These are phyloP conservation scores for Nicotiana sylvestris DNA, from an alignment of 257 asterid genomes.

Conservation along the genomic window DNA sequence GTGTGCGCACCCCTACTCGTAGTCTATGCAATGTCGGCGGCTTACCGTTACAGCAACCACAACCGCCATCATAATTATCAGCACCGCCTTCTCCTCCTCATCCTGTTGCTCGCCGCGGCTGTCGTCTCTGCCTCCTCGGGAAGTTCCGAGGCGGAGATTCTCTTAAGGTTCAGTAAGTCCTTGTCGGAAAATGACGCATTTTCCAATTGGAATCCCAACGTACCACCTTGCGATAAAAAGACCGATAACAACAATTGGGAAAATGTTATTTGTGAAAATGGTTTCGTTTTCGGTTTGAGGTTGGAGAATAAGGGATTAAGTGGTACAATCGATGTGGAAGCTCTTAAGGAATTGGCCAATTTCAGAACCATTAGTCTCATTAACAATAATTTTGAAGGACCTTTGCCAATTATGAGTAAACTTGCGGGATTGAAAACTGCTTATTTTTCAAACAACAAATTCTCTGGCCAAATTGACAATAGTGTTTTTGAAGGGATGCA, in stretches of 20 bases:
- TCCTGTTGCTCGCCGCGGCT: background rate
- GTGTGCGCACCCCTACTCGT: slow-evolving; percentile 39
- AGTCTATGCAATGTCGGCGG: background rate
- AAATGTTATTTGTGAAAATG: slow-evolving; percentile 38
- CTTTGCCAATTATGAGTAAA: slow-evolving; percentile 33
- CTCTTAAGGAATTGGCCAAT: slow-evolving; percentile 25
- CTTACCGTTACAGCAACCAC: slow-evolving; percentile 21
- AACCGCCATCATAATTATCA: background rate
- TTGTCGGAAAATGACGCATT: slow-evolving; percentile 23
- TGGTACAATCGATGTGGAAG: slow-evolving; percentile 45
- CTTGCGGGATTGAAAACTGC: slow-evolving; percentile 35
- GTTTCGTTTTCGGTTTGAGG: slow-evolving; percentile 37
- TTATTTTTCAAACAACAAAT: slow-evolving; percentile 39
- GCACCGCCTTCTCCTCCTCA: background rate
- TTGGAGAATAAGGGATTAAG: slow-evolving; percentile 44
- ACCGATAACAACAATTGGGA: slow-evolving; percentile 27
- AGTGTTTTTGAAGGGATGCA: slow-evolving; percentile 35
- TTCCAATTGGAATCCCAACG: slow-evolving; percentile 28
- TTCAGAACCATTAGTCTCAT: slow-evolving; percentile 43
- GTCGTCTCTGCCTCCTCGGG: background rate
- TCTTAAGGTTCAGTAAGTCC: slow-evolving; percentile 37
- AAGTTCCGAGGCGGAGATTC: slow-evolving; percentile 17
- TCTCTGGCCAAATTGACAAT: slow-evolving; percentile 36
- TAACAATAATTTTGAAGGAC: slow-evolving; percentile 47
- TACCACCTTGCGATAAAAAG: slow-evolving; percentile 36